A percentile compares a stretch with the other conserved stretches of the same genome.
These are phyloP conservation scores for Amphirosellinia nigrospora DNA, from an alignment of 495 filamentous ascomycete species.

Conservation along the genomic window DNA sequence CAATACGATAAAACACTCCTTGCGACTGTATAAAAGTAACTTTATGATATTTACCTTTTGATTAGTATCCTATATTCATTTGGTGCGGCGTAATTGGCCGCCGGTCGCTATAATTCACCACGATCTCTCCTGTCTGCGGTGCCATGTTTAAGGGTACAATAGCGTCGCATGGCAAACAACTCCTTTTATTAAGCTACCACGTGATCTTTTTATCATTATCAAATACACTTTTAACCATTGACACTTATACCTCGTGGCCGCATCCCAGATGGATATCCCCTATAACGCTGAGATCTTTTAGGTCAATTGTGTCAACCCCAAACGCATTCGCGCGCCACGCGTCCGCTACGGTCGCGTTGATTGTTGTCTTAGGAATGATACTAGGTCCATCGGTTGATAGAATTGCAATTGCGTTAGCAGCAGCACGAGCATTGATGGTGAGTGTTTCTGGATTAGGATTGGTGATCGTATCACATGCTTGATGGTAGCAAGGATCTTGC, in stretches of 20 bases:
- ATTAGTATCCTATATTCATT: too few relatives aligned
- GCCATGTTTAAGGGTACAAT: too few relatives aligned
- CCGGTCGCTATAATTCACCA: too few relatives aligned
- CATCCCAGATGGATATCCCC: slow-evolving; percentile 2
- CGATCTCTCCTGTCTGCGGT: too few relatives aligned
- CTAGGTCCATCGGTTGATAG: slow-evolving; percentile 45
- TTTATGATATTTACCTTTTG: too few relatives aligned
- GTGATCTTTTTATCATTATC: too few relatives aligned
- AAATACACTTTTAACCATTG: not conserved
- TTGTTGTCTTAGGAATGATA: slow-evolving; percentile 45
- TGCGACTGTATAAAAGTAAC: too few relatives aligned
- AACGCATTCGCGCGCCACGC: not conserved
- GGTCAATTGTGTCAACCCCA: not conserved
- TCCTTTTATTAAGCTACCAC: too few relatives aligned
- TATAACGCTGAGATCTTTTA: not conserved
- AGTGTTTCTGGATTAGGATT: slow-evolving; percentile 50
- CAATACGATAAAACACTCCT: too few relatives aligned
- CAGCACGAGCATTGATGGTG: slow-evolving; percentile 49
- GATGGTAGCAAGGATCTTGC: slow-evolving; percentile 54
- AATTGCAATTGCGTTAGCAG: slow-evolving; percentile 48
- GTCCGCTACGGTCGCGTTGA: slow-evolving; percentile 25
- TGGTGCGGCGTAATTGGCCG: too few relatives aligned
- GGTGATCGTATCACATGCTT: slow-evolving; percentile 47
- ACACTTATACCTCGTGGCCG: slow-evolving; percentile 6
- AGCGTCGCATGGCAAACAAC: too few relatives aligned